Conservation (phyloP, 2,329 filamentous ascomycete genomes). For the Teratosphaeria gauchensis region DNA sequence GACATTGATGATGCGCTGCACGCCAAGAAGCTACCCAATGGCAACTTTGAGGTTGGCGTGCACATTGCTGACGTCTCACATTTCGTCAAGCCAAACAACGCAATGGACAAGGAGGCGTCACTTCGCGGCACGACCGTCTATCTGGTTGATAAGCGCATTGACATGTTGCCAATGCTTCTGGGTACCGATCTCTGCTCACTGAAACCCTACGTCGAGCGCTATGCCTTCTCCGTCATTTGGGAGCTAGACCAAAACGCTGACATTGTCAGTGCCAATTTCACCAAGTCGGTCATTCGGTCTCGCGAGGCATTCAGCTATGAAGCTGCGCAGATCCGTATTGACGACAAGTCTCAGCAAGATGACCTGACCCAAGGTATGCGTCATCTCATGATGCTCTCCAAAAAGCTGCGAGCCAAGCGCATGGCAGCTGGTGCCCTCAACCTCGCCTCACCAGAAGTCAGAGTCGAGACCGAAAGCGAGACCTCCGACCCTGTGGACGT, state of each 20-base stretch:
- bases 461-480: slow-evolving; percentile 89
- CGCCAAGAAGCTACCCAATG: slow-evolving; percentile 73
- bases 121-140: slow-evolving; percentile 94
- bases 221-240: slow-evolving; percentile 50
- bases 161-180: slow-evolving; percentile 95
- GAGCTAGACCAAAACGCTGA: slow-evolving; percentile 79
- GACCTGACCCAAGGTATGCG: slow-evolving; percentile 86
- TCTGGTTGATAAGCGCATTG: slow-evolving; percentile 95
- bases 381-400: slow-evolving; percentile 75
- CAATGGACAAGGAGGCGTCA: slow-evolving; percentile 94
- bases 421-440: slow-evolving; percentile 94
- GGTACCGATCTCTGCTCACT: slow-evolving; percentile 94
- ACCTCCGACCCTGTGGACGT: slow-evolving; percentile 93
- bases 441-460: slow-evolving; percentile 94
- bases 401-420: slow-evolving; percentile 86
- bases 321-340: slow-evolving; percentile 85
- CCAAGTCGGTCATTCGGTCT: slow-evolving; percentile 95
- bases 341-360: slow-evolving; percentile 78
- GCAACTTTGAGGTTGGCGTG: slow-evolving; percentile 91
- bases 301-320: slow-evolving; percentile 97
- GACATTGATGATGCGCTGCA: slow-evolving; percentile 98
- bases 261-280: slow-evolving; percentile 76
- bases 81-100: slow-evolving; percentile 92
- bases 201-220: slow-evolving; percentile 89
- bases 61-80: slow-evolving; percentile 99